Evolutionary conservation across 805 yeast genomes (phyloP), one percentile per base, ranked within the genome.

Genomic region (Priceomyces medius): DNA sequence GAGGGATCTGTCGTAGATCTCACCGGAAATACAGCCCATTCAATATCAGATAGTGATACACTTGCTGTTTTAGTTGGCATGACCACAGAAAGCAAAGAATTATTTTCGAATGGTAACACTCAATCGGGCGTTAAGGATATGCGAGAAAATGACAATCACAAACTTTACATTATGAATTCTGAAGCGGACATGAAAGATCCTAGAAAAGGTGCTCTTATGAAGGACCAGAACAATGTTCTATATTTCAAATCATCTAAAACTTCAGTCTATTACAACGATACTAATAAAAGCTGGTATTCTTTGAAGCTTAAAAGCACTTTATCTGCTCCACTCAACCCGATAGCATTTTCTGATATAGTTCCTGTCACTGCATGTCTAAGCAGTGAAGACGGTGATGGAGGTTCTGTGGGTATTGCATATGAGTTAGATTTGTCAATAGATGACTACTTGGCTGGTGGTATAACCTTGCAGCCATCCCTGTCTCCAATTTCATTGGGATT

Each of bases 311-410:
- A 21, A n/a, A 17, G 23, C 17, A 24, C n/a, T 9, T 17, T 14
- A 8, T 17, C 20, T n/a, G 23, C 13, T 19, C 20, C 17, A n/a
- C 34, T 38, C 17, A 24, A 45, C 14, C 32, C 35, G 21, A 26
- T 19, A 12, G 13, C 20, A 5, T 39, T 21, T 16, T 20, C 42
- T 10, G 36, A 38, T 3, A 31, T 43, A 12, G 31, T 45, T 13
- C 53, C 53, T 1, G 43, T 45, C 2, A 40, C 47, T n/a, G 31
- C 42, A n/a, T 49, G 53, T 35, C 18, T 47, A 14, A 45, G 44
- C 36, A 43, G 42, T 14, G 12, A 16, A 4, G 14, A 21, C 7
- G 49, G 51, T 6, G 20, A 31, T 24, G 49, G 46, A 13, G 53
- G 53, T 1, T 31, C 46, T 7, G 20, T 43, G 2, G 24, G 28